Conservation (phyloP, 2,329 filamentous ascomycete genomes). For the Ilyonectria robusta region DNA sequence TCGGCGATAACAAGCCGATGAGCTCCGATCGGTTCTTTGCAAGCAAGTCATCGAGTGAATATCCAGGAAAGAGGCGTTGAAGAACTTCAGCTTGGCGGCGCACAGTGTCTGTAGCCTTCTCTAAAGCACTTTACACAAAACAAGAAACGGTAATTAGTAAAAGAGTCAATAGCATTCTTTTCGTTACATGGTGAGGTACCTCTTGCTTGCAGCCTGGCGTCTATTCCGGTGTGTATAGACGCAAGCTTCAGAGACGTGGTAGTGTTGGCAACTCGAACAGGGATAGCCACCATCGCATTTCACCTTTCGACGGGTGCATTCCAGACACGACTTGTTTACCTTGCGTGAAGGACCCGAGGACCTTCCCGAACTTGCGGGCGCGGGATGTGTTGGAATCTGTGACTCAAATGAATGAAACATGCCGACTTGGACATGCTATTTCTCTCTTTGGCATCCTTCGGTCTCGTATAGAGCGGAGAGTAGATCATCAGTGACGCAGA, state of each 20-base stretch:
- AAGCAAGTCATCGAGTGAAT: constrained; percentile 16
- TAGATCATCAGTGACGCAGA: neutral
- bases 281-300: constrained; percentile 59
- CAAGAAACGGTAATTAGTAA: neutral
- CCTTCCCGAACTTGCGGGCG: neutral
- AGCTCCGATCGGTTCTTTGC: constrained; percentile 22
- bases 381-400: neutral
- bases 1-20: constrained; percentile 3
- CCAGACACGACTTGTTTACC: constrained; percentile 47
- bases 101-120: constrained; percentile 36
- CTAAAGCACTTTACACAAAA: constrained; percentile 22
- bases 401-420: constrained; percentile 27
- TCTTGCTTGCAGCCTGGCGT: constrained; percentile 48
- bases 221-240: constrained; percentile 50
- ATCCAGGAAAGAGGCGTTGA: constrained; percentile 14
- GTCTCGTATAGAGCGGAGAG: neutral
- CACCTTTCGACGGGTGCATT: constrained; percentile 49
- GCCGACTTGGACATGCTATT: neutral
- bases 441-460: neutral
- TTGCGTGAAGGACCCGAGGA: constrained; percentile 18
- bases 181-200: neutral
- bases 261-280: constrained; percentile 56
- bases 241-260: constrained; percentile 44
- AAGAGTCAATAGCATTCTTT: neutral
- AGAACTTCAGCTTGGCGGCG: constrained; percentile 23